Percentiles rank a stretch among this genome's conserved stretches.
These are phyloP conservation scores for Moniliella sp. DNA, from an alignment of 1,284 basidiomycete genomes.

Conservation along the genomic window DNA sequence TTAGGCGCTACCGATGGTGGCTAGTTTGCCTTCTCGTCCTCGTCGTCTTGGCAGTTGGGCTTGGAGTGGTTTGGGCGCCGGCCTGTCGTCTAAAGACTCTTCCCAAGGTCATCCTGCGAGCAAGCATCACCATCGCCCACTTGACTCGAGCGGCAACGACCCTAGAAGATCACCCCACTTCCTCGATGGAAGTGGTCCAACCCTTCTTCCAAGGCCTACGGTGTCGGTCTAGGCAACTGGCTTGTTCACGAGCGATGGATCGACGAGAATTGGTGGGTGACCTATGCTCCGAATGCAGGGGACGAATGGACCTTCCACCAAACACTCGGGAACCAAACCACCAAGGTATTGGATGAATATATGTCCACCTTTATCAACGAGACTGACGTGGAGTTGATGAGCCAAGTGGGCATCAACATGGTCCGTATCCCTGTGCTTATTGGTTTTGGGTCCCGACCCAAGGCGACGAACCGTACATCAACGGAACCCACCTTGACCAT, in stretches of 20 bases:
- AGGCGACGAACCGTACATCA: constrained; percentile 16
- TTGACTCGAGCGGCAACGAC: no score
- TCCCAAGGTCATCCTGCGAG: no score
- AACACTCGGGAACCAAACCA: constrained; percentile 11
- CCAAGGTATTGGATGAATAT: constrained; percentile 20
- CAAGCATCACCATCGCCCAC: no score
- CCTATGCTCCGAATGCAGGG: constrained; percentile 21
- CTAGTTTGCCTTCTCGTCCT: no score
- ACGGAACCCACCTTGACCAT: constrained; percentile 13
- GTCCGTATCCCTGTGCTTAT: constrained; percentile 35
- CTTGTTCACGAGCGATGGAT: constrained; percentile 35
- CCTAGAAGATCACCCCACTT: constrained; percentile 20
- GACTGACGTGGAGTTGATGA: constrained; percentile 31
- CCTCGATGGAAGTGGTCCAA: constrained; percentile 25
- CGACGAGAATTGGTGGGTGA: constrained; percentile 35
- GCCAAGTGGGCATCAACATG: constrained; percentile 25
- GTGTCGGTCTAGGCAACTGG: constrained; percentile 29
- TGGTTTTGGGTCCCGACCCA: constrained; percentile 24
- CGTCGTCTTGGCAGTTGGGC: no score
- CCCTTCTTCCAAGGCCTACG: constrained; percentile 21
- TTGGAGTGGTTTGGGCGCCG: no score
- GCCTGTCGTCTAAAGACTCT: no score
- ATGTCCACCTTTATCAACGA: constrained; percentile 35
- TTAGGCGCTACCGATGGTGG: no score
- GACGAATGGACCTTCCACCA: constrained; percentile 35